Evolutionary conservation across 169 alveolate species (phyloP).

Genomic region (Plasmodium gonderi): DNA sequence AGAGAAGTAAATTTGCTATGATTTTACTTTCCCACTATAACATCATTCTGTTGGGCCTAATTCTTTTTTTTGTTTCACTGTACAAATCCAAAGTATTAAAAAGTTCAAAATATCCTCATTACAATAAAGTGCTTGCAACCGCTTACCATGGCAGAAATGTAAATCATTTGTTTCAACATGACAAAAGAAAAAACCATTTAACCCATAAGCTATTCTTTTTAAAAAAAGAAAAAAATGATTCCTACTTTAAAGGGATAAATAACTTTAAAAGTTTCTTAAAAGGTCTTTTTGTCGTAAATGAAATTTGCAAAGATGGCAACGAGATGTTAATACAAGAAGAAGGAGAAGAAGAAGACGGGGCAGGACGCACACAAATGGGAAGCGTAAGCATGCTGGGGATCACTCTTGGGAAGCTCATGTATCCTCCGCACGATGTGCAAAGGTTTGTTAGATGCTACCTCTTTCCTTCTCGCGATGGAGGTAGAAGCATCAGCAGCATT

Average conservation of each 20-base stretch:
- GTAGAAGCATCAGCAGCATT: no score
- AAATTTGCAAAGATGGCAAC: background rate
- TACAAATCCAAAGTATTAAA: background rate
- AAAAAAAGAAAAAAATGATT: conserved; percentile 7
- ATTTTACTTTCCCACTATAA: background rate
- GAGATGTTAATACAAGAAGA: background rate
- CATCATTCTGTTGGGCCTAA: conserved; percentile 15
- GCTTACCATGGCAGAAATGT: background rate
- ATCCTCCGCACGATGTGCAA: background rate
- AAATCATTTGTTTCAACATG: background rate
- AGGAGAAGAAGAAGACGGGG: background rate
- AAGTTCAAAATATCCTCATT: background rate
- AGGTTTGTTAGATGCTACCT: background rate
- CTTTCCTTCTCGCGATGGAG: background rate
- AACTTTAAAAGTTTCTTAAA: background rate
- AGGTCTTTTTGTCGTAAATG: background rate
- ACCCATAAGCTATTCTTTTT: conserved; percentile 4
- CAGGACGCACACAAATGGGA: no score
- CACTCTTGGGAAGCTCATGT: background rate
- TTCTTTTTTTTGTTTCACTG: background rate
- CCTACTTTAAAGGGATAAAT: background rate
- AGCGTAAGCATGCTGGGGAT: background rate
- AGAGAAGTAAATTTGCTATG: conserved; percentile 21
- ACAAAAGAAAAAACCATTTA: background rate
- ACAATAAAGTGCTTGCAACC: background rate